Evolutionary conservation across 768 basidiomycete genomes (phyloP), one percentile per base, ranked within the genome.

Genomic region (Cystobasidium ongulense): DNA sequence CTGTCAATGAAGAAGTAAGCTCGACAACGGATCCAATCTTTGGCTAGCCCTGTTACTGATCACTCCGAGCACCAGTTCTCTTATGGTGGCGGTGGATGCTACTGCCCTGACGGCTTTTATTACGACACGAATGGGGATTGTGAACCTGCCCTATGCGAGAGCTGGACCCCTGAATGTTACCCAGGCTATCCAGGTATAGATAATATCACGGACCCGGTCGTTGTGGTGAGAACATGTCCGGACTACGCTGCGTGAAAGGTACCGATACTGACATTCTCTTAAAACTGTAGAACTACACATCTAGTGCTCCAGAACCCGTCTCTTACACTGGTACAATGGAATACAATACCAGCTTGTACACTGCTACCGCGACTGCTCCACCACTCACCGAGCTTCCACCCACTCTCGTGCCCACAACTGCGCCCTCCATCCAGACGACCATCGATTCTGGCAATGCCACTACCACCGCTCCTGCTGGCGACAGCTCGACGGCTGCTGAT

Each of bases 161-260:
- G 23, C 10, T 64, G 43, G 38, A 64, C 63, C 3, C 33, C 36
- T 3, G 4, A 27, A 5, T 64, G 63, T 23, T 7, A 41, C 4
- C 63, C 63, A 64, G 63, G 63, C 31, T 64, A 39, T 39, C 57
- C 57, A 2, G 53, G 53, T 29, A 54, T 54, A 7, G 53, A 54
- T n/a, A 59, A 59, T 21, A 35, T 35, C 13, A 59, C 57, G 15
- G 57, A 35, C 29, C 8, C 33, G 15, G 11, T 15, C 21, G 4
- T 59, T 29, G 27, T 59, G 23, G 57, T 59, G 43, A 46, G 43
- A 13, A n/a, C 43, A 59, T 59, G 33, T 35, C 4, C 5, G 11
- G 11, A 27, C 57, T 35, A 17, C 25, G 57, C 52, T 54, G 52
- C 52, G 7, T 23, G 7, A 7, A 23, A 7, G 8, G 5, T 23